A percentile compares a stretch with the other conserved stretches of the same genome.
Conservation (phyloP, 805 yeast species). For the Maudiozyma serrabonitensis region DNA sequence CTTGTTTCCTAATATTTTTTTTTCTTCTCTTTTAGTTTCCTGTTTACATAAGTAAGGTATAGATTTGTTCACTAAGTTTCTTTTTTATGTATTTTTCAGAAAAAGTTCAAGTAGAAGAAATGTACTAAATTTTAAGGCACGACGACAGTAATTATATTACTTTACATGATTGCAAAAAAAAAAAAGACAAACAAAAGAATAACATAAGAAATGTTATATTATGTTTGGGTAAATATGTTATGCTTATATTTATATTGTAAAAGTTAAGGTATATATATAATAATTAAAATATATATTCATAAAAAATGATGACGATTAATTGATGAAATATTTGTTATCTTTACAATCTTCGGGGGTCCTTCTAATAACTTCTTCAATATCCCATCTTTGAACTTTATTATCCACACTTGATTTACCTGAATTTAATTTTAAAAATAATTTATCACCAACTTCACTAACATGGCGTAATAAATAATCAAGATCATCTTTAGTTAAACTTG, state of each 20-base stretch:
- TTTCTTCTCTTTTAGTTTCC: too few relatives aligned
- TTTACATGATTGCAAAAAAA: too few relatives aligned
- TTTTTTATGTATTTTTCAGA: too few relatives aligned
- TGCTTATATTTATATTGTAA: neutral
- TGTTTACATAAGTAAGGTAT: too few relatives aligned
- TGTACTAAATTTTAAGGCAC: too few relatives aligned
- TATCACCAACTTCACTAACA: conserved; percentile 71
- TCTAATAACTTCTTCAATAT: conserved; percentile 65
- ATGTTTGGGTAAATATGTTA: neutral
- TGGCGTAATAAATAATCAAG: conserved; percentile 68
- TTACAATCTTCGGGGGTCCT: conserved; percentile 59
- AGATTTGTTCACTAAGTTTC: too few relatives aligned
- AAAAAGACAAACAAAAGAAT: too few relatives aligned
- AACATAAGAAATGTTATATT: too few relatives aligned
- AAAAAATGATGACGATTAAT: neutral
- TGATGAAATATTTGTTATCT: conserved; percentile 30
- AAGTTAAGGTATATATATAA: neutral
- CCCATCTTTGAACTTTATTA: conserved; percentile 68
- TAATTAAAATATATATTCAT: neutral
- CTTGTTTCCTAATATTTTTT: too few relatives aligned
- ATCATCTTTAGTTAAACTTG: conserved; percentile 90
- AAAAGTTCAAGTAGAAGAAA: too few relatives aligned
- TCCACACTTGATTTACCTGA: conserved; percentile 68
- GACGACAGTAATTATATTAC: too few relatives aligned
- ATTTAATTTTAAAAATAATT: conserved; percentile 62